Base-by-base conservation (phyloP, 108 stramenopile genomes). In the Skeletonema grethae region DNA sequence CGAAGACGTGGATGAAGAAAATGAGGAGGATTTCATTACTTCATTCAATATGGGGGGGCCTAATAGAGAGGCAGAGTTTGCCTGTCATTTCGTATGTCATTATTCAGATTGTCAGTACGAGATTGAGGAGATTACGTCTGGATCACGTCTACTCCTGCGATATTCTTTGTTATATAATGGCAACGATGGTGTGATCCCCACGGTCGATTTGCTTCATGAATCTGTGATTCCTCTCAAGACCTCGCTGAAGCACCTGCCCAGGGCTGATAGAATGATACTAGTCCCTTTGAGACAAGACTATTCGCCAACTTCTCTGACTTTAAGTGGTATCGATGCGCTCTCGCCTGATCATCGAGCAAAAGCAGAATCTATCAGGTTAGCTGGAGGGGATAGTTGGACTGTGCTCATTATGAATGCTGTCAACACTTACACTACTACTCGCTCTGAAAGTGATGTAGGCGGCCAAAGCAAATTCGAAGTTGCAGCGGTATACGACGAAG, bases 211-310 rank as follows among this genome's bases (percentile, higher is more conserved):
- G 46, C 46, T 46, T 16, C 45, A 15, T n/a, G 1, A 46, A 15
- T 3, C 58, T 34, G 18, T 59, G n/a, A 22, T 15, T 18, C 29
- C 63, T n/a, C 46, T 71, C 25, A 35, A 43, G 46, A 16, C 24
- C 24, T 65, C 70, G 5, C 65, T 72, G 20, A 3, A 15, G 15
- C 1, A 6, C 9, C 65, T 72, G 4, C 70, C 70, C 25, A 46
- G 29, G 1, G 43, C 43, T 13, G 64, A 72, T 11, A 30, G 70
- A 30, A 31, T 72, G 25, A 10, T 72, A 9, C 30, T 66, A 28
- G 53, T 72, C 53, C 70, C 70, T 12, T 45, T 72, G 48, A 20
- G 29, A 31, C 15, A 72, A 8, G 39, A 65, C 22, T 65, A 72
- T 65, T 18, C 29, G 9, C 22, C 65, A 5, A 0, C 18, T 9